These are phyloP conservation scores for Phaffomyces thermotolerans DNA, from an alignment of 805 yeast species.

Conservation along the genomic window DNA sequence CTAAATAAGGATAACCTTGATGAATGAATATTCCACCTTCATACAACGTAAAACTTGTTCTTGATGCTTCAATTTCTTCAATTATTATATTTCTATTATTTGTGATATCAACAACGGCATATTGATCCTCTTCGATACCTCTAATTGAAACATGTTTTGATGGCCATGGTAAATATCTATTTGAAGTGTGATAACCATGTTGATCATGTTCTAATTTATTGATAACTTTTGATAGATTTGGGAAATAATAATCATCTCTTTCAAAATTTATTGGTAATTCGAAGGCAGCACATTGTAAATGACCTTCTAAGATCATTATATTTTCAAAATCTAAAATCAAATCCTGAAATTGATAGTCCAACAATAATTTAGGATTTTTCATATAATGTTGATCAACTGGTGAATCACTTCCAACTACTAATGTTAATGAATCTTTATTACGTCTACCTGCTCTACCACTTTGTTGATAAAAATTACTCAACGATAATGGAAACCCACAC, in stretches of 20 bases:
- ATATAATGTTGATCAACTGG: slow-evolving; percentile 86
- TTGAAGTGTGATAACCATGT: slow-evolving; percentile 47
- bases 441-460: slow-evolving; percentile 97
- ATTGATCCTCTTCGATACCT: slow-evolving; percentile 74
- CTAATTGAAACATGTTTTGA: slow-evolving; percentile 67
- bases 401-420: slow-evolving; percentile 73
- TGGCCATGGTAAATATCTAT: slow-evolving; percentile 75
- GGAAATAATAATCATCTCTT: slow-evolving; percentile 54
- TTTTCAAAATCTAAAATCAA: slow-evolving; percentile 55
- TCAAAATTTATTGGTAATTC: slow-evolving; percentile 58
- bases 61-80: slow-evolving; percentile 82
- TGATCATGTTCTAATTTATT: slow-evolving; percentile 32
- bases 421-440: slow-evolving; percentile 73
- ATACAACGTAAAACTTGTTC: slow-evolving; percentile 86
- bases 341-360: slow-evolving; percentile 49
- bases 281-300: slow-evolving; percentile 90
- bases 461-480: slow-evolving; percentile 88
- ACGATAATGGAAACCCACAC: slow-evolving; percentile 87
- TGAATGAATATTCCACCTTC: slow-evolving; percentile 91
- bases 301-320: slow-evolving; percentile 62
- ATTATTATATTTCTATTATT: slow-evolving; percentile 68
- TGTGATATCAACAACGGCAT: slow-evolving; percentile 87
- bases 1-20: slow-evolving; percentile 87
- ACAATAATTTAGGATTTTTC: slow-evolving; percentile 54
- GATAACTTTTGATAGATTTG: slow-evolving; percentile 22